Evolutionary conservation across 805 yeast genomes (phyloP), one percentile per base, ranked within the genome.

Genomic region (Ogataea minuta): DNA sequence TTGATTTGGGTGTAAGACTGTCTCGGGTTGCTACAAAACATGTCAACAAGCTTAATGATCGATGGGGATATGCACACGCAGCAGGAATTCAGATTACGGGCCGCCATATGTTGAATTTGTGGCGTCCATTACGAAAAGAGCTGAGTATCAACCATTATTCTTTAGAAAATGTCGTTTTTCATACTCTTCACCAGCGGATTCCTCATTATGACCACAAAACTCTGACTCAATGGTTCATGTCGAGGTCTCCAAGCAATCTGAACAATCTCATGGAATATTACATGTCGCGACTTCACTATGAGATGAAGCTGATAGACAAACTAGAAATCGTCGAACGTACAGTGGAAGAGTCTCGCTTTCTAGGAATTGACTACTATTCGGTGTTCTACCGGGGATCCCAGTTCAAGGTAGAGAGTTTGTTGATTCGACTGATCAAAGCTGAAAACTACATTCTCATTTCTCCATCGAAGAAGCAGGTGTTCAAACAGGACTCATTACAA

Each of bases 321-420:
- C 80, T 77, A 39, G 96, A 89, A 50, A 52, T 85, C 4, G 68
- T 91, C 2, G 70, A 79, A 9, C 71, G 81, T 49, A 85, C 84
- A 14, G 76, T 83, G 10, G 98, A 90, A 50, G 85, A 86, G 59
- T 86, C 96, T 0, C 68, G 96, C 32, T 60, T 93, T 23, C 72
- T 89, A 15, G 99, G 99, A 0, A 77, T 93, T 19, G 98, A 93
- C 52, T 93, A 89, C 57, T 74, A 80, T 55, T 87, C 97, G 3
- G 87, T 89, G 7, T 77, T 84, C 44, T 84, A 86, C 36, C 62
- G 99, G 43, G 99, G 99, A 0, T 91, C 98, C 0, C 99, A 93
- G 56, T 93, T 72, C 57, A 90, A 87, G 56, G 96, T 93, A 2
- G 99, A 93, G 56, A 85, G 97, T 1, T 71, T 90, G 26, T 63